phyloP scores from a whole-genome alignment of 1,284 basidiomycete species.

The Salmacisia buchloeana region DNA sequence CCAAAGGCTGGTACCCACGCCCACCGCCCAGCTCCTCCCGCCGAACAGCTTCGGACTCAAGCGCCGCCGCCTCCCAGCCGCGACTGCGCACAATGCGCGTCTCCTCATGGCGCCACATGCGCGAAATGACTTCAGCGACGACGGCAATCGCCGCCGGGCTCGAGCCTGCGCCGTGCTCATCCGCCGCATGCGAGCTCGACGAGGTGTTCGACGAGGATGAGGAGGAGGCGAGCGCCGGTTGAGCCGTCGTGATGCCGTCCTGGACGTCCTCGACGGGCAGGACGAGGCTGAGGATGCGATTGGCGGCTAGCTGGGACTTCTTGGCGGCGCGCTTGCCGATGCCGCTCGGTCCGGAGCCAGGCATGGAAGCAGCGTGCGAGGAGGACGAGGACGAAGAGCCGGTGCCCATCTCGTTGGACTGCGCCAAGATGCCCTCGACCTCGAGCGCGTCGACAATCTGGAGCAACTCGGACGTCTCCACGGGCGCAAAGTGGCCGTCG shows the following conservation, averaged over 20 bases:
- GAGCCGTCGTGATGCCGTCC: constrained; percentile 29
- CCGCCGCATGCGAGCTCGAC: background rate
- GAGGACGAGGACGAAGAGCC: constrained; percentile 18
- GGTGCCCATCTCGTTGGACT: constrained; percentile 23
- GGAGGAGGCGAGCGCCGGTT: background rate
- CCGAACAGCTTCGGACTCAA: constrained; percentile 24
- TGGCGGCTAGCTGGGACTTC: constrained; percentile 36
- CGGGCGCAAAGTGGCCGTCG: constrained; percentile 25
- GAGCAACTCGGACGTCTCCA: constrained; percentile 41
- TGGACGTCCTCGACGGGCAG: constrained; percentile 29
- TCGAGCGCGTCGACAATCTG: constrained; percentile 46
- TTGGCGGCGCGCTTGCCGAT: constrained; percentile 41
- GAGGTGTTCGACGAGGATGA: no score
- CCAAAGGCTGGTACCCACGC: background rate
- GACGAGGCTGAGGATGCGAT: constrained; percentile 24
- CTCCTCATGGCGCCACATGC: constrained; percentile 29
- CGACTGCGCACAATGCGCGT: constrained; percentile 26
- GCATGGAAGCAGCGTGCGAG: constrained; percentile 33
- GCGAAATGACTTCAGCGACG: constrained; percentile 24
- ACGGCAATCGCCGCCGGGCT: constrained; percentile 10
- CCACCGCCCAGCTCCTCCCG: constrained; percentile 39
- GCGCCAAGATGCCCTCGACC: constrained; percentile 38
- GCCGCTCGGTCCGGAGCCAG: no score
- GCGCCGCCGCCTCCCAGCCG: constrained; percentile 27
- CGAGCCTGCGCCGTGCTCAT: background rate